These are phyloP conservation scores for Xylaria intraflava DNA, from an alignment of 495 filamentous ascomycete genomes.

Conservation along the genomic window DNA sequence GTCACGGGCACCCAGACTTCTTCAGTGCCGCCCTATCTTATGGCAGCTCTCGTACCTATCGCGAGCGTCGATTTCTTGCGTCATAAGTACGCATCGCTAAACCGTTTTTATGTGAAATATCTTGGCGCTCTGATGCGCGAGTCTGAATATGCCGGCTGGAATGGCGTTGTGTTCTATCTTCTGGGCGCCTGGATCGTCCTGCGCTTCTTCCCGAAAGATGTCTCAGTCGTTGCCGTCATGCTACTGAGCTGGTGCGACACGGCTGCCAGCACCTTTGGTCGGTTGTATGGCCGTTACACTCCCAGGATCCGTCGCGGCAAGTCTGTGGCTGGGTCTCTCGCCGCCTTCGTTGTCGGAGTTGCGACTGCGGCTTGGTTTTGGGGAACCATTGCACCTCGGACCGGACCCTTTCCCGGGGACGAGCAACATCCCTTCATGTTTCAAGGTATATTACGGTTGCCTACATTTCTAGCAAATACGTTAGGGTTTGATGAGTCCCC, in stretches of 20 bases:
- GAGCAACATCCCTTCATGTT: constrained; percentile 70
- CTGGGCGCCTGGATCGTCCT: constrained; percentile 82
- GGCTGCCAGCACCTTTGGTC: constrained; percentile 86
- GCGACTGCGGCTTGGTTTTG: constrained; percentile 78
- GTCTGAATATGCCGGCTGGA: constrained; percentile 84
- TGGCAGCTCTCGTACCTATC: constrained; percentile 82
- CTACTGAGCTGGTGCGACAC: constrained; percentile 97
- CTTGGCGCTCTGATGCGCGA: constrained; percentile 94
- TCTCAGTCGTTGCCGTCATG: constrained; percentile 82
- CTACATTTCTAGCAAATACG: constrained; percentile 45
- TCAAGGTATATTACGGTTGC: constrained; percentile 61
- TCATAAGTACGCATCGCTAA: constrained; percentile 71
- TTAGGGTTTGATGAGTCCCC: constrained; percentile 43
- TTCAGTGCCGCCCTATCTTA: constrained; percentile 74
- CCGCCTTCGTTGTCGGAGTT: constrained; percentile 75
- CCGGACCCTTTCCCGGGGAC: constrained; percentile 59
- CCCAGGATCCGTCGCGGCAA: constrained; percentile 79
- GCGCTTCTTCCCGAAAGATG: constrained; percentile 84
- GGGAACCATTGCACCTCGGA: constrained; percentile 71
- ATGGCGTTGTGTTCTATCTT: constrained; percentile 95
- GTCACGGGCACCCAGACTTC: constrained; percentile 62
- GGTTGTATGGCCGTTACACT: constrained; percentile 82
- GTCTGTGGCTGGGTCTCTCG: constrained; percentile 80
- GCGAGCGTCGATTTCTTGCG: constrained; percentile 73
- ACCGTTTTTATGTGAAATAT: constrained; percentile 75